Evolutionary conservation across 2,329 filamentous ascomycete genomes (phyloP), one percentile per base, ranked within the genome.

Genomic region (Colletotrichum lentis): DNA sequence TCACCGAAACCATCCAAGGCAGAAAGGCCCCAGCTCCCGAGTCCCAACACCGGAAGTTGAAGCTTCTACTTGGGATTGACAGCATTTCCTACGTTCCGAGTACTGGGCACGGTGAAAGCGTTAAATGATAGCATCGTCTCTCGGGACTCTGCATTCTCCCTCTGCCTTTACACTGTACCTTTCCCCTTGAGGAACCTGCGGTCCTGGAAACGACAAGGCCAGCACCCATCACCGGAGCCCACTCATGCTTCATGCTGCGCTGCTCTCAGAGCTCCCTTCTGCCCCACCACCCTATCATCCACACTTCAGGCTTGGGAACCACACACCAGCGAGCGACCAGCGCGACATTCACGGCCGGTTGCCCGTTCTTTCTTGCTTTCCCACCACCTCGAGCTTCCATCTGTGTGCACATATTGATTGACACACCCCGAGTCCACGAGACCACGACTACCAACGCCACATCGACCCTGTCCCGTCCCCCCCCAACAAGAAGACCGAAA

Each of bases 251-350:
- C 27, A 8, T 31, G 7, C 27, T 31, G 27, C 27, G 27, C 49
- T 52, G 18, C 27, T 20, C 49, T 18, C 27, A n/a, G 49, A 20
- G 49, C 27, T 20, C 20, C 24, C 16, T 35, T 18, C 46, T 46
- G 52, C 61, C 65, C 61, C 61, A 49, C 65, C 54, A 35, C 58
- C 54, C 47, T 54, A 54, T 41, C 61, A 39, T 46, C 57, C 62
- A 49, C 41, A 49, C 60, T 46, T 39, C 60, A 62, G 50, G 55
- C 47, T 60, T 47, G 46, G 55, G 58, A 37, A 43, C 55, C 55
- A 22, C 41, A 41, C 53, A 5, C 31, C 5, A 54, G n/a, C 31
- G 2, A 50, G n/a, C n/a, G n/a, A n/a, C 47, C 47, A 31, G 27
- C 27, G 27, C n/a, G n/a, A 31, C 27, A 31, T 7, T 31, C 27